Base-by-base conservation (phyloP, 805 yeast genomes). In the Tetrapisispora iriomotensis region DNA sequence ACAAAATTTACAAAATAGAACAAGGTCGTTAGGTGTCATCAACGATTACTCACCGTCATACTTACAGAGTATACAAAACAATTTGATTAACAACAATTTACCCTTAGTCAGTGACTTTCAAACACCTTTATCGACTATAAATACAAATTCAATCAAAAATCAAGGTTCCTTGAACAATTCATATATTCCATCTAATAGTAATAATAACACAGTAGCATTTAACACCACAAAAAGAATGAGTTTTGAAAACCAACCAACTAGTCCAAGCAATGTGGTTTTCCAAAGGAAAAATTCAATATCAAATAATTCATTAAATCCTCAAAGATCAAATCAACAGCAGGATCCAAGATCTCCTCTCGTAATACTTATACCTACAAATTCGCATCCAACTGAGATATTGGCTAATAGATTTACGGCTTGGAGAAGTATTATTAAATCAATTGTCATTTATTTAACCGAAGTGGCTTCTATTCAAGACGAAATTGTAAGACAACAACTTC, bases 401-500 rank as follows among this genome's bases (percentile, higher is more conserved):
- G 92, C 96, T 2, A 71, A 75, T 23, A 69, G 98, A 45, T 88
- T 90, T 58, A 72, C 78, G 36, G 82, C 94, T 3, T 90, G 96
- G 96, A 69, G 96, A 43, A 71, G 74, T 32, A 75, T 88, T 39
- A 78, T 87, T 41, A 77, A 79, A 44, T 80, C 90, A 23, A 62
- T 90, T 39, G 70, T 84, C 15, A 75, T 71, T 34, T 90, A 90
- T 55, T 68, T 90, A 46, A 74, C 74, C 45, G 95, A 87, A 54
- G 79, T 78, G 25, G 86, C 85, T 8, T 73, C 82, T 12, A 88
- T 84, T 40, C 92, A 87, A 56, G 96, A 88, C 59, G 95, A 88
- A 55, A 74, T 85, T 14, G 79, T 83, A 26, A 75, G 95, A 43
- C 94, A 85, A 53, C 94, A 85, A 48, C 63, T 79, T 37, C 67